These are phyloP conservation scores for Nicotiana sylvestris DNA, from an alignment of 257 asterid genomes.

Conservation along the genomic window DNA sequence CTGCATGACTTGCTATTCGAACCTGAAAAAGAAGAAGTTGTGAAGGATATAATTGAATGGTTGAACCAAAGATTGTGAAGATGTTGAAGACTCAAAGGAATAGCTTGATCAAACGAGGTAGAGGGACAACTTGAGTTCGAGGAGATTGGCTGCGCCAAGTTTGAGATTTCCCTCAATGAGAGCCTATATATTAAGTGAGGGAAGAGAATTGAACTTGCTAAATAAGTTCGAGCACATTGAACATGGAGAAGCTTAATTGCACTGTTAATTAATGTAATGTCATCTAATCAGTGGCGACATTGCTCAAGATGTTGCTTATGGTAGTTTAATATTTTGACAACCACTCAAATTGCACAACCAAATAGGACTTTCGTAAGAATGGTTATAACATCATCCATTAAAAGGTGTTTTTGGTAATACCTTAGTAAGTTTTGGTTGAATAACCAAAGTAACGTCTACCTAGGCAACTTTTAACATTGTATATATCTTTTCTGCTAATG, in stretches of 20 bases:
- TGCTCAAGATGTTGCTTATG: no score
- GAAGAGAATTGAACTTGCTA: neutral
- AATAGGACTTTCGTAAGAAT: no score
- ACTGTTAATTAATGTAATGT: neutral
- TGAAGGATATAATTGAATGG: constrained; percentile 58
- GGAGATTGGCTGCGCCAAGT: neutral
- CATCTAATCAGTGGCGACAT: neutral
- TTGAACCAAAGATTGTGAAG: constrained; percentile 40
- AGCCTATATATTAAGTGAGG: neutral
- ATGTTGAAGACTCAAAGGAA: neutral
- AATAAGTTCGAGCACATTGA: neutral
- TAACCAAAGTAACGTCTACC: no score
- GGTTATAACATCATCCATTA: no score
- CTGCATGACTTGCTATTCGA: constrained; percentile 84
- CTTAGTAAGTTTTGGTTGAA: no score
- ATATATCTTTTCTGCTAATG: no score
- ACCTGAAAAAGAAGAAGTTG: constrained; percentile 69
- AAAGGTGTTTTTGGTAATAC: no score
- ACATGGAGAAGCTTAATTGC: neutral
- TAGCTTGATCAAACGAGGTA: neutral
- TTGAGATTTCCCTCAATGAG: no score
- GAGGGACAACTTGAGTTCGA: neutral
- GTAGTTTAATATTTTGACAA: no score
- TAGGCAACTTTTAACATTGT: no score
- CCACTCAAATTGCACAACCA: no score